Evolutionary conservation across 164 flowering plant species (phyloP), one percentile per base, ranked within the genome.

Genomic region (Cinnamomum chago): DNA sequence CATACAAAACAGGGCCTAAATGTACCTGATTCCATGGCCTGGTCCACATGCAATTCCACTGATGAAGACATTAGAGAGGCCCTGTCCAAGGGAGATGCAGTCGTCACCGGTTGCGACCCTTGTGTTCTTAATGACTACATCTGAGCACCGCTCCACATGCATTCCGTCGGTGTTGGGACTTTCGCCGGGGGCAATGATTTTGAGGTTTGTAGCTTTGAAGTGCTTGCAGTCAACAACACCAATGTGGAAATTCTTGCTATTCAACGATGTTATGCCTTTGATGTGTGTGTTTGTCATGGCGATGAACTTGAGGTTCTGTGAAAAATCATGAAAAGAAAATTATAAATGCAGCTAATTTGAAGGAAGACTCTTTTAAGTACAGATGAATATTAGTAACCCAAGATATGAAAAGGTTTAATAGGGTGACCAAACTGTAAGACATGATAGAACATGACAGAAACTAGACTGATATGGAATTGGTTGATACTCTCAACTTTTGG

Each of bases 121-220:
- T 0, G 89, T 73, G 0, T 66, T 33, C 7, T 83, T 68, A 28
- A 89, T 65, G 30, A 77, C 52, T 23, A 89, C 87, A 35, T 66
- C 76, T 0, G 82, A 74, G 80, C 85, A 79, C 20, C 87, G 76
- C 55, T 85, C 88, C 2, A 89, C 73, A 79, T 91, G 96, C 76
- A 91, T 88, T n/a, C 96, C 96, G 68, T 91, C 96, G 3, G 90
- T 91, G 85, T 88, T 89, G 12, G 92, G 92, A 70, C 96, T 89
- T 62, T 83, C 52, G 35, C 15, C 88, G 3, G 92, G 92, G 0
- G 93, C 90, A 4, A 81, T 76, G 69, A 91, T 87, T 30, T 72
- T 81, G 76, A 88, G 70, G 58, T 68, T 65, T 55, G 73, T 84
- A 2, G 81, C 87, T 58, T 65, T 75, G 76, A 88, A 84, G 76